Evolutionary conservation across 169 alveolate genomes (phyloP), one percentile per base, ranked within the genome.

Genomic region (Plasmodium billcollinsi): DNA sequence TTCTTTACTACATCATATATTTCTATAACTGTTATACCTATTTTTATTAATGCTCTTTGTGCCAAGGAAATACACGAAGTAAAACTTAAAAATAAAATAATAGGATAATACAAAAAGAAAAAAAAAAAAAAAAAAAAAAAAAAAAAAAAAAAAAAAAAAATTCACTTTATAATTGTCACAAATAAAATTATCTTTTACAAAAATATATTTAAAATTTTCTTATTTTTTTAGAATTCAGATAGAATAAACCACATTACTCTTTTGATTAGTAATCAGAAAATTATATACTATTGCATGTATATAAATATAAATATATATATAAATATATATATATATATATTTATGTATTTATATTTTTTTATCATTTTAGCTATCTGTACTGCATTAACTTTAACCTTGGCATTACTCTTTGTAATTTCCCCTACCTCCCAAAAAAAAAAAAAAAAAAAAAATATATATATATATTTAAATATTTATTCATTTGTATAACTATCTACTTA

Each of bases 331-430:
- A 2, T 39, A 70, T 70, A 47, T 39, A 20, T 14, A 3, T 12
- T 0, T n/a, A 18, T 7, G 0, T 63, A 29, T 24, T 45, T 50
- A 4, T 58, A 2, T 9, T 8, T 9, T 4, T 45, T 8, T 15
- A 20, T 47, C 9, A 65, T 56, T 33, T 65, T 65, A 76, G 89
- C 78, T 39, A 45, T 76, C 4, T 76, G 78, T 63, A 75, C 89
- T 18, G 33, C 89, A 21, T 43, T 66, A 18, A 63, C 89, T 8
- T 15, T 76, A 56, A 8, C 54, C 47, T 47, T 76, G 66, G 89
- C 89, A 18, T 67, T 76, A 47, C n/a, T 76, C 0, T 76, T 76
- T 21, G 89, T 76, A 76, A 76, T 47, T 43, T n/a, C n/a, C n/a
- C 52, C 9, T 9, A 33, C 56, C 33, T 43, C 5, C 7, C 3